Evolutionary conservation across 306 rosid genomes (phyloP).

Genomic region (Castanospermum australe): DNA sequence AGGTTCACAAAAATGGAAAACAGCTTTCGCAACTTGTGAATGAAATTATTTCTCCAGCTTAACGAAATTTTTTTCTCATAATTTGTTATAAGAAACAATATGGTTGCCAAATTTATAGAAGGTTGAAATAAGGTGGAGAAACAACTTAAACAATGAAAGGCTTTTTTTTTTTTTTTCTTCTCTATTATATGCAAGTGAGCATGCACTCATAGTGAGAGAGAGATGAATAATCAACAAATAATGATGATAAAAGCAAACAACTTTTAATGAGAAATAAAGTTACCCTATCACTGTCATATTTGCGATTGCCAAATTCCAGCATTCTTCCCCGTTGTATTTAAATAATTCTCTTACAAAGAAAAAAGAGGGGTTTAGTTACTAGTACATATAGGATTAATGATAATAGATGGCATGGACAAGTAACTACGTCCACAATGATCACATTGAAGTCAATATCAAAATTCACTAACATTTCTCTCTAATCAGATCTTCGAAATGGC

Average conservation of each 20-base stretch:
- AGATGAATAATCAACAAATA: not conserved
- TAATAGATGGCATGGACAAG: not conserved
- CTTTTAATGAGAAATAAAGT: not conserved
- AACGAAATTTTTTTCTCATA: not conserved
- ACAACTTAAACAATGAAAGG: not conserved
- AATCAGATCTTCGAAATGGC: slow-evolving; percentile 16
- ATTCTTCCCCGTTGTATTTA: not conserved
- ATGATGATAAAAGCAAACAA: not conserved
- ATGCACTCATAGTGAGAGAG: not conserved
- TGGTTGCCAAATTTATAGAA: not conserved
- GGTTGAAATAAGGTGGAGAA: not conserved
- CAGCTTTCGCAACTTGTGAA: too few relatives aligned
- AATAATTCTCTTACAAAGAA: not conserved
- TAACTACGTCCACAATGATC: not conserved
- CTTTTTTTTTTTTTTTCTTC: too few relatives aligned
- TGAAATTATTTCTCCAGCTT: too few relatives aligned
- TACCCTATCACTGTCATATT: not conserved
- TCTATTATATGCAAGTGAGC: not conserved
- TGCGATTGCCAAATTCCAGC: not conserved
- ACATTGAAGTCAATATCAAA: not conserved
- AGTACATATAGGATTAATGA: not conserved
- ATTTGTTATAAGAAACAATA: not conserved
- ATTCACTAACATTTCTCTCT: slow-evolving; percentile 15
- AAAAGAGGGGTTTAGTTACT: not conserved
- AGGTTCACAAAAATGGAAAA: not conserved